A percentile compares a stretch with the other conserved stretches of the same genome.
These are phyloP conservation scores for Goffeauzyma gilvescens DNA, from an alignment of 768 basidiomycete genomes.

Conservation along the genomic window DNA sequence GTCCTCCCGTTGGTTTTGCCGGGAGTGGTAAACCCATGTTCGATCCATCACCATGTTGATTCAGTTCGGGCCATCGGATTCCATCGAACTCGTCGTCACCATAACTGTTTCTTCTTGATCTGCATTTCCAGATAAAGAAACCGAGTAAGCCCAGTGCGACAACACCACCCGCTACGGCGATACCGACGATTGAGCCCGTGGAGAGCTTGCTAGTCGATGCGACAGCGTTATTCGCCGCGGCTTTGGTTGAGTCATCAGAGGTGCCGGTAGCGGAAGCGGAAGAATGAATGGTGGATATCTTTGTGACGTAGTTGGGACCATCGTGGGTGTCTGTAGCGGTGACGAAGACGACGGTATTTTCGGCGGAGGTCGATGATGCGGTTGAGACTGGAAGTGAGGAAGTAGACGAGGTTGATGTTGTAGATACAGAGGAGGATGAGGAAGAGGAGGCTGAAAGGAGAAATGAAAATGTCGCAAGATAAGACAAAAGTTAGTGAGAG, in stretches of 20 bases:
- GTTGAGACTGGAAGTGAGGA: background rate
- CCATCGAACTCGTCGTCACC: slow-evolving; percentile 21
- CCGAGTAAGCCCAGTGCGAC: slow-evolving; percentile 20
- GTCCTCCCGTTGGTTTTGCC: slow-evolving; percentile 26
- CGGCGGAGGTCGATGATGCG: slow-evolving; percentile 12
- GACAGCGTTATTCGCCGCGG: slow-evolving; percentile 3
- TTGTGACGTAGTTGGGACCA: background rate
- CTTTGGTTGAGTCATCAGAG: slow-evolving; percentile 7
- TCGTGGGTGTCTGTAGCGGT: slow-evolving; percentile 13
- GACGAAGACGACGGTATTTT: slow-evolving; percentile 18
- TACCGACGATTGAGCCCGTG: slow-evolving; percentile 25
- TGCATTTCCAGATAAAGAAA: slow-evolving; percentile 26
- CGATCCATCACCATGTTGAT: slow-evolving; percentile 26
- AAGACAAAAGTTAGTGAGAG: too few species aligned
- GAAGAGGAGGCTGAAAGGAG: too few species aligned
- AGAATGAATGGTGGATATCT: slow-evolving; percentile 11
- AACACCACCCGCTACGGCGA: slow-evolving; percentile 24
- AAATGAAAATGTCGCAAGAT: too few species aligned
- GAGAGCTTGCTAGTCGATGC: slow-evolving; percentile 6
- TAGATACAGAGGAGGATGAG: too few species aligned
- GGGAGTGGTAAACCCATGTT: slow-evolving; percentile 26
- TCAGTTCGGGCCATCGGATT: slow-evolving; percentile 31
- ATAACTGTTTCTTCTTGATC: slow-evolving; percentile 19
- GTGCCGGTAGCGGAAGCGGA: slow-evolving; percentile 10
- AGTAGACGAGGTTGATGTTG: background rate